Percentiles rank a stretch among this genome's conserved stretches.
phyloP scores from a whole-genome alignment of 202 grass and related monocot species.

The Dendrocalamus latiflorus region DNA sequence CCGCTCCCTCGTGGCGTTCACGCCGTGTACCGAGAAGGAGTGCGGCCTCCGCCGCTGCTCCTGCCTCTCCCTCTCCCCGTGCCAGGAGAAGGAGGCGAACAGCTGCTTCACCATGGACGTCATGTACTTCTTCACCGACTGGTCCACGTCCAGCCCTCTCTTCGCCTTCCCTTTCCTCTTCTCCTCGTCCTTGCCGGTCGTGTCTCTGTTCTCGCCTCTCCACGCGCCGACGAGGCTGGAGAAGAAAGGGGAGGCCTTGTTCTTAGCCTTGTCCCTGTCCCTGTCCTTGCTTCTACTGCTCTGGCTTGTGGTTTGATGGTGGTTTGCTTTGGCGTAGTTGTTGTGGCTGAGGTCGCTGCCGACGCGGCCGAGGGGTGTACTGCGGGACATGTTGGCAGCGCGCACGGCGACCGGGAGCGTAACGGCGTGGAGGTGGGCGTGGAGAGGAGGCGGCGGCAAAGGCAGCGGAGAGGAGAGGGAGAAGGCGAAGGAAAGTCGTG shows the following conservation, averaged over 20 bases:
- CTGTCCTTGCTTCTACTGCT: not conserved
- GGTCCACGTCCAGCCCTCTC: slow-evolving; percentile 54
- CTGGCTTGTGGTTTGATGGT: slow-evolving; percentile 1
- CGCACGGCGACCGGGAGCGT: not conserved
- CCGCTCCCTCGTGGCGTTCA: slow-evolving; percentile 35
- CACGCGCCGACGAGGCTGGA: slow-evolving; percentile 35
- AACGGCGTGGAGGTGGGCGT: slow-evolving; percentile 26
- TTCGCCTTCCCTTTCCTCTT: slow-evolving; percentile 35
- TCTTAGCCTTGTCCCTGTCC: slow-evolving; percentile 30
- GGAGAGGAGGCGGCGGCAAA: not conserved
- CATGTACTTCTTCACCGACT: slow-evolving; percentile 64
- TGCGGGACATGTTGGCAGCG: slow-evolving; percentile 52
- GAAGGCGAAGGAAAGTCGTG: slow-evolving; percentile 49
- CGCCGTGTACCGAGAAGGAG: slow-evolving; percentile 50
- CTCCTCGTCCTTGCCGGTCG: slow-evolving; percentile 29
- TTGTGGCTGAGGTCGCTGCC: slow-evolving; percentile 55
- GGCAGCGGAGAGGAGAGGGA: not conserved
- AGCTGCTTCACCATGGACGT: slow-evolving; percentile 63
- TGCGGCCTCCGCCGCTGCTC: slow-evolving; percentile 53
- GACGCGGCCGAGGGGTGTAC: slow-evolving; percentile 40
- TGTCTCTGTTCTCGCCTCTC: slow-evolving; percentile 34
- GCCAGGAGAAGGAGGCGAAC: slow-evolving; percentile 49
- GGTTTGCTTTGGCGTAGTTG: slow-evolving; percentile 20
- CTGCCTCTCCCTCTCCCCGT: slow-evolving; percentile 34
- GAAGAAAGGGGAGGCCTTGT: slow-evolving; percentile 52